Conservation (phyloP, 2,329 filamentous ascomycete genomes). For the Plectosphaerella cucumerina region DNA sequence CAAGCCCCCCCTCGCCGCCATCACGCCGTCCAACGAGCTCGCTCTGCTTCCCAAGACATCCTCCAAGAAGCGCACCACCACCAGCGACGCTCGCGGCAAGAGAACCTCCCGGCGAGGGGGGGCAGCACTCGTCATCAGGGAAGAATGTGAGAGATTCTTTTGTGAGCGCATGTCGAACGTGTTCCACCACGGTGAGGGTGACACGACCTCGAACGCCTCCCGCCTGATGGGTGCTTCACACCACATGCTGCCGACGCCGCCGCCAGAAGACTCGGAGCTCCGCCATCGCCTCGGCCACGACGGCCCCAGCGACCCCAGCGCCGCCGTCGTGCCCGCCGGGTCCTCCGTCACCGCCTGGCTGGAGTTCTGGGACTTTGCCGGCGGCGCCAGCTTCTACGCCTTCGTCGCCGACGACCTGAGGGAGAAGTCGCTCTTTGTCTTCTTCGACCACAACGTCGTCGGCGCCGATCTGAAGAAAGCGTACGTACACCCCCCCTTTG, state of each 20-base stretch:
- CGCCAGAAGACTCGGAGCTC: slow-evolving; percentile 44
- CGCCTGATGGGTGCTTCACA: slow-evolving; percentile 76
- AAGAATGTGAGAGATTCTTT: slow-evolving; percentile 99
- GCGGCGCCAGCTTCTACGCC: slow-evolving; percentile 79
- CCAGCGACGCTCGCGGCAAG: slow-evolving; percentile 29
- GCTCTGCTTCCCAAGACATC: slow-evolving; percentile 57
- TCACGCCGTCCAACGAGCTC: slow-evolving; percentile 65
- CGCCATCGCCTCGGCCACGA: slow-evolving; percentile 14
- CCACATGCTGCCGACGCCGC: slow-evolving; percentile 44
- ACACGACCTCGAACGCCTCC: slow-evolving; percentile 71
- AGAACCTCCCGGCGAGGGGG: slow-evolving; percentile 65
- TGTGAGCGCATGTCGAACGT: slow-evolving; percentile 90
- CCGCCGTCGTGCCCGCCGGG: slow-evolving; percentile 13
- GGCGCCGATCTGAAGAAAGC: slow-evolving; percentile 80
- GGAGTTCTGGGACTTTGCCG: slow-evolving; percentile 81
- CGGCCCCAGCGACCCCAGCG: slow-evolving; percentile 16
- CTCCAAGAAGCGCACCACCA: slow-evolving; percentile 24
- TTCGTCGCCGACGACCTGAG: slow-evolving; percentile 70
- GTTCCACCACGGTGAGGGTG: slow-evolving; percentile 90
- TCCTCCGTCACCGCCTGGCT: slow-evolving; percentile 57
- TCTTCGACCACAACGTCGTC: slow-evolving; percentile 71
- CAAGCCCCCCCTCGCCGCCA: slow-evolving; percentile 83
- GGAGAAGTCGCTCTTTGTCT: slow-evolving; percentile 77
- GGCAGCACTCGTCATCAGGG: slow-evolving; percentile 94
- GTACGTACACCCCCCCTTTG: slow-evolving; percentile 45